Evolutionary conservation across 208 protist genomes (phyloP).

Genomic region (Leishmania major): DNA sequence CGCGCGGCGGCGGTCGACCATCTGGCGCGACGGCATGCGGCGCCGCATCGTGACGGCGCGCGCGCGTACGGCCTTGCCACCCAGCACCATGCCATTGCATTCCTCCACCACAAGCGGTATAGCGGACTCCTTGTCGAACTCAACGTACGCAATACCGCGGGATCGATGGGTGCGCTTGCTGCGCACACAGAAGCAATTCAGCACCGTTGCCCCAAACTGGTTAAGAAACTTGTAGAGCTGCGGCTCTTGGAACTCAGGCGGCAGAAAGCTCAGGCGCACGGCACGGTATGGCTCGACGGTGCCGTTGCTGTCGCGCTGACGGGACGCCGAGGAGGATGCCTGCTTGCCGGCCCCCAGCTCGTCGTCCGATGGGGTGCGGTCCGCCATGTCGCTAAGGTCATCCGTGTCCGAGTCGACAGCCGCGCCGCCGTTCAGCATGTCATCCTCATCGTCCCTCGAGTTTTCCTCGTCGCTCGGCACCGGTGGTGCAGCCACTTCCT

Average conservation of each 20-base stretch:
- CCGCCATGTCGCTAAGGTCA: conserved; percentile 33
- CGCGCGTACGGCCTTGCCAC: conserved; percentile 70
- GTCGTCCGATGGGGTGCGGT: conserved; percentile 27
- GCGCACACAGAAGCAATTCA: conserved; percentile 91
- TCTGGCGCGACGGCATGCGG: conserved; percentile 74
- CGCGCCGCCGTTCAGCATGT: conserved; percentile 28
- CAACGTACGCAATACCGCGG: conserved; percentile 86
- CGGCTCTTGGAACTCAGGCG: conserved; percentile 84
- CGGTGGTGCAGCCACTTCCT: not conserved
- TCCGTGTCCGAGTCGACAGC: conserved; percentile 27
- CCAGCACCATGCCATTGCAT: conserved; percentile 87
- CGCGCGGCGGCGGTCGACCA: conserved; percentile 49
- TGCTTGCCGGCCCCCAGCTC: not conserved
- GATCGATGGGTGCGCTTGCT: conserved; percentile 86
- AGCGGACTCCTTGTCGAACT: conserved; percentile 77
- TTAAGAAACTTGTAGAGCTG: conserved; percentile 88
- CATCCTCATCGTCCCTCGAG: conserved; percentile 31
- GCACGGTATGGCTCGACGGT: conserved; percentile 50
- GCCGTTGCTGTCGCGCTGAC: conserved; percentile 24
- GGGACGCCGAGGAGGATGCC: conserved; percentile 4
- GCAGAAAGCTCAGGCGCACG: conserved; percentile 83
- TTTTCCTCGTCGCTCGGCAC: conserved; percentile 17
- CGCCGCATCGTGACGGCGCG: conserved; percentile 64
- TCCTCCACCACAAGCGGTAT: conserved; percentile 80
- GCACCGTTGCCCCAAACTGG: conserved; percentile 82